A percentile compares a stretch with the other conserved stretches of the same genome.
Evolutionary conservation across 371 early-diverging fungal species (phyloP).

Genomic region (Syncephalis fuscata): DNA sequence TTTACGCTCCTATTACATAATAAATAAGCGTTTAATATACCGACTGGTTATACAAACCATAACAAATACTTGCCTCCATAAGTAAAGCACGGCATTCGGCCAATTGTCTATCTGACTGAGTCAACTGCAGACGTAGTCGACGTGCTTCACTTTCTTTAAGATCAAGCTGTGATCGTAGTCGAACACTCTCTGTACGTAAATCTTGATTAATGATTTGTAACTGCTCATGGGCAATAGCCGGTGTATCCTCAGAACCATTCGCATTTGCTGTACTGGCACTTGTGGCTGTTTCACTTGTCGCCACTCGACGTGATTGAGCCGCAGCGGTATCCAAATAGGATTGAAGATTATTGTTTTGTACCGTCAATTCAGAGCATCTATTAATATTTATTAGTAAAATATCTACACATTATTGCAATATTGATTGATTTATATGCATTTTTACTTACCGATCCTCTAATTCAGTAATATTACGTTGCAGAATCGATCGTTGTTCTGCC

Average conservation of each 20-base stretch:
- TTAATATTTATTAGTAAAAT: slow-evolving; percentile 4
- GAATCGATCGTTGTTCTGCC: slow-evolving; percentile 18
- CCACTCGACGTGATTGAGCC: slow-evolving; percentile 18
- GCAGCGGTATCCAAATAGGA: slow-evolving; percentile 46
- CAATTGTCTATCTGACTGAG: slow-evolving; percentile 31
- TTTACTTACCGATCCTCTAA: slow-evolving; percentile 6
- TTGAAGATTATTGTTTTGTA: slow-evolving; percentile 47
- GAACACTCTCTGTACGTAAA: slow-evolving; percentile 49
- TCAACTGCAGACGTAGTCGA: slow-evolving; percentile 31
- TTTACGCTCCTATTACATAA: slow-evolving; percentile 15
- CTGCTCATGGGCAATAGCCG: slow-evolving; percentile 9
- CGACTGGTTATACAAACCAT: too few relatives aligned
- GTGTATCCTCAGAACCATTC: too few relatives aligned
- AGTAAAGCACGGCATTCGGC: slow-evolving; percentile 41
- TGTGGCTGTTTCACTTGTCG: slow-evolving; percentile 5
- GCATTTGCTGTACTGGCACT: neutral
- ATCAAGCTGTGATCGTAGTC: slow-evolving; percentile 37
- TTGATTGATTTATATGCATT: too few relatives aligned
- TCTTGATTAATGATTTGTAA: slow-evolving; percentile 40
- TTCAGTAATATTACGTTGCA: slow-evolving; percentile 22
- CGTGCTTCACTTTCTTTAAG: slow-evolving; percentile 37
- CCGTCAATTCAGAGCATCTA: slow-evolving; percentile 25
- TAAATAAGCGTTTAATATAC: too few relatives aligned
- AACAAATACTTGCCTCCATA: slow-evolving; percentile 3
- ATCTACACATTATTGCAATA: too few relatives aligned